phyloP scores from a whole-genome alignment of 2,329 filamentous ascomycete genomes.

The Stagonosporopsis tanaceti region DNA sequence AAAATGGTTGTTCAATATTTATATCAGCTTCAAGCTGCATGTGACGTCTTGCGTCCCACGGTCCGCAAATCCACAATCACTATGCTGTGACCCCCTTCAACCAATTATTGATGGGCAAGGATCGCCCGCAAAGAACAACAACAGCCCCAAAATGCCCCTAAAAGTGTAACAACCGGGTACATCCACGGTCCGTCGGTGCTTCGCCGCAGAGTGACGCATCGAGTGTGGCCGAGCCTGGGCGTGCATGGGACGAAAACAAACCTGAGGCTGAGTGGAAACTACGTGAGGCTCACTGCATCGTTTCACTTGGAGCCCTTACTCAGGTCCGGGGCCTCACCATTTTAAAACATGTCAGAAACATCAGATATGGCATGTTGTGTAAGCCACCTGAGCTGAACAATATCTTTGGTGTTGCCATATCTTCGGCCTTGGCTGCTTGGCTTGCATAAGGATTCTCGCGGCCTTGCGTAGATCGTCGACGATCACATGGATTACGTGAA shows the following conservation, averaged over 20 bases:
- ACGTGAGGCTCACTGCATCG: slow-evolving; percentile 4
- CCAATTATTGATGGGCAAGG: slow-evolving; percentile 1
- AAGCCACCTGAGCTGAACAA: neutral
- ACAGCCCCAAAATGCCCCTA: neutral
- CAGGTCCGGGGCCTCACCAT: neutral
- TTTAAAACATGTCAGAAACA: slow-evolving; percentile 13
- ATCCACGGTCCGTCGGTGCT: slow-evolving; percentile 8
- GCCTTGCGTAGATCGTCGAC: slow-evolving; percentile 18
- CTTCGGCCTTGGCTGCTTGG: slow-evolving; percentile 18
- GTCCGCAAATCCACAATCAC: slow-evolving; percentile 4
- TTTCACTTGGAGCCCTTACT: neutral
- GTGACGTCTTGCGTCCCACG: slow-evolving; percentile 16
- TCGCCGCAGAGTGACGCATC: slow-evolving; percentile 16
- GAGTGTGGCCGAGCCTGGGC: slow-evolving; percentile 16
- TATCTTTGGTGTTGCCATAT: slow-evolving; percentile 6
- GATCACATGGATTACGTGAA: slow-evolving; percentile 12
- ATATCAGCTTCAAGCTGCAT: neutral
- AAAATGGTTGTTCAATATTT: slow-evolving; percentile 5
- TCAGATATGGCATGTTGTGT: slow-evolving; percentile 2
- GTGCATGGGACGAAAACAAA: slow-evolving; percentile 18
- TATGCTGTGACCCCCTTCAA: neutral
- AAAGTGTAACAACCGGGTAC: neutral
- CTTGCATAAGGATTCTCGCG: slow-evolving; percentile 16
- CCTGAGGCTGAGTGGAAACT: slow-evolving; percentile 18
- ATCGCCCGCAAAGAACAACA: neutral